phyloP scores from a whole-genome alignment of 306 rosid genomes.

The Biancaea sappan region DNA sequence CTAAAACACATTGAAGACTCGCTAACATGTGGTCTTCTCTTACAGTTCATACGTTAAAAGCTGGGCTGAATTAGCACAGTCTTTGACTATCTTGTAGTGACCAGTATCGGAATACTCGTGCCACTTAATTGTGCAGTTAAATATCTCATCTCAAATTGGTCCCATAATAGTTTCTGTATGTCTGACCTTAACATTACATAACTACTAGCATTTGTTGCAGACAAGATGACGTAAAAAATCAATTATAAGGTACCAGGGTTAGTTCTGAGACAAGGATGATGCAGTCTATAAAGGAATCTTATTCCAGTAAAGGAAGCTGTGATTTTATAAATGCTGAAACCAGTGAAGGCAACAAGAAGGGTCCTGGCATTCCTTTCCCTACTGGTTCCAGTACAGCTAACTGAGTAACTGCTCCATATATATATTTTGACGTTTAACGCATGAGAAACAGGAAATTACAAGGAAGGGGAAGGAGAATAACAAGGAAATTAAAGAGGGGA shows the following conservation, averaged over 20 bases:
- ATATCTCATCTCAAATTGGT: neutral
- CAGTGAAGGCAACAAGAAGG: neutral
- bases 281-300: constrained; percentile 11
- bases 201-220: neutral
- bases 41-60: neutral
- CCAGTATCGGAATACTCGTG: no score
- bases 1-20: neutral
- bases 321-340: constrained; percentile 14
- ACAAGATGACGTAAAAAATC: constrained; percentile 19
- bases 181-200: neutral
- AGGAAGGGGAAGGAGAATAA: neutral
- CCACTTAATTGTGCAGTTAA: no score
- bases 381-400: neutral
- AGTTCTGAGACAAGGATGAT: constrained; percentile 7
- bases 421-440: constrained; percentile 16
- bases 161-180: neutral
- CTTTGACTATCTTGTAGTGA: no score
- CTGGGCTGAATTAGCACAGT: no score
- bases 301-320: neutral
- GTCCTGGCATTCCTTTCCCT: neutral
- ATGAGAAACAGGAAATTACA: constrained; percentile 2
- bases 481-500: constrained; percentile 5
- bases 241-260: constrained; percentile 3
- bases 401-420: neutral
- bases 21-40: neutral